phyloP scores from a whole-genome alignment of 2,329 filamentous ascomycete genomes.

The Chaetomiaceae sp. region DNA sequence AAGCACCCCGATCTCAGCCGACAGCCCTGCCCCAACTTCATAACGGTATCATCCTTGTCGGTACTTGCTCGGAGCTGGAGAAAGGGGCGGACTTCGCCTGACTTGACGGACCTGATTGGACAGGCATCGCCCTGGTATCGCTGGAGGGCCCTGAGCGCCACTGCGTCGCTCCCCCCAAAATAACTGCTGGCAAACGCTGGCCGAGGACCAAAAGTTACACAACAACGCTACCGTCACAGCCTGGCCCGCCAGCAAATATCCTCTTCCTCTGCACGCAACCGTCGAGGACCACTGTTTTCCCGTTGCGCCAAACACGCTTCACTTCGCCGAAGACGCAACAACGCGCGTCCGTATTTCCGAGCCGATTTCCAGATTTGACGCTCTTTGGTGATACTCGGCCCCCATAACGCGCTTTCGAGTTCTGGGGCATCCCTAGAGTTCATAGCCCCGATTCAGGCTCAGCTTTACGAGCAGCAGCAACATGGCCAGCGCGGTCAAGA shows the following conservation, averaged over 20 bases:
- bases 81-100: not conserved
- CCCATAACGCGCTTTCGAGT: no score
- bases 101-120: no score
- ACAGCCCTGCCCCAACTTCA: no score
- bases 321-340: not conserved
- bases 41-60: no score
- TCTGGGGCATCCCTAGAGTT: no score
- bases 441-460: not conserved
- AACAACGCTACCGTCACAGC: no score
- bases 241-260: no score
- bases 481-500: conserved; percentile 51
- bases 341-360: no score
- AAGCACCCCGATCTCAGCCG: no score
- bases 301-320: not conserved
- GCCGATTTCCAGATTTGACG: no score
- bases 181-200: conserved; percentile 6
- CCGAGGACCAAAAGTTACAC: not conserved
- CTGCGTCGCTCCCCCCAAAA: not conserved
- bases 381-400: no score
- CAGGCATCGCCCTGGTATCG: no score
- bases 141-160: not conserved
- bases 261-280: not conserved
- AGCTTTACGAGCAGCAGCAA: not conserved
- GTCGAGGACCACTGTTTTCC: conserved; percentile 3
- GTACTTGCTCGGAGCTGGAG: not conserved